Base-by-base conservation (phyloP, 768 basidiomycete genomes). In the Podaxis sp. region DNA sequence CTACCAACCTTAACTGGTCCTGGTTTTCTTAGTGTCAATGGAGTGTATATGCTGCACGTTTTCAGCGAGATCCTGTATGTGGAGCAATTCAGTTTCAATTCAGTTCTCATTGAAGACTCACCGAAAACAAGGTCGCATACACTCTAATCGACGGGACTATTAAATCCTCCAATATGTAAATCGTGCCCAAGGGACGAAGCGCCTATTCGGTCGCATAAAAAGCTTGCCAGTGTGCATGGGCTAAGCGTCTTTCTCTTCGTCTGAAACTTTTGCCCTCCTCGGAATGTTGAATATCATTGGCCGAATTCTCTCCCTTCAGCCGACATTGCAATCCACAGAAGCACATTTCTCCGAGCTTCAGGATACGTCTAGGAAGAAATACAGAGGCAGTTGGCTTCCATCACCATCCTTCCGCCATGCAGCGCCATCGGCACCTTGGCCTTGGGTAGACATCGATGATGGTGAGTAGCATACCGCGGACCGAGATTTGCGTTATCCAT, bases 371-470 rank as follows among this genome's bases (percentile, higher is more conserved):
- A 22, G 24, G 47, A 49, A 43, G 41, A 24, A 15, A 15, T 15
- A n/a, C 47, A 51, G 15, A 33, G 36, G 6, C 11, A 22, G 12
- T 50, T 12, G 11, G n/a, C 12, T 77, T 25, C 76, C 76, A 4
- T 70, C 73, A 4, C 71, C 76, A 9, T 72, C 76, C 6, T 72
- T 76, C 59, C 72, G 78, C n/a, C 78, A 79, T 64, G 76, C 77
- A 3, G 75, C 76, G 0, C 77, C 77, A 37, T 77, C 76, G 8
- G 76, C 74, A 0, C 78, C 79, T 12, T 79, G 77, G 78, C 79
- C 79, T 1, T 80, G 77, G 75, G 69, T 76, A n/a, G 76, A 79
- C 63, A 69, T 79, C 43, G 70, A 72, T 5, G 76, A 79, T 19
- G 65, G 73, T 71, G 65, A 65, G 41, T 24, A 51, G 50, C 25